Conservation (phyloP, 2,329 filamentous ascomycete species). For the Triangularia verruculosa region DNA sequence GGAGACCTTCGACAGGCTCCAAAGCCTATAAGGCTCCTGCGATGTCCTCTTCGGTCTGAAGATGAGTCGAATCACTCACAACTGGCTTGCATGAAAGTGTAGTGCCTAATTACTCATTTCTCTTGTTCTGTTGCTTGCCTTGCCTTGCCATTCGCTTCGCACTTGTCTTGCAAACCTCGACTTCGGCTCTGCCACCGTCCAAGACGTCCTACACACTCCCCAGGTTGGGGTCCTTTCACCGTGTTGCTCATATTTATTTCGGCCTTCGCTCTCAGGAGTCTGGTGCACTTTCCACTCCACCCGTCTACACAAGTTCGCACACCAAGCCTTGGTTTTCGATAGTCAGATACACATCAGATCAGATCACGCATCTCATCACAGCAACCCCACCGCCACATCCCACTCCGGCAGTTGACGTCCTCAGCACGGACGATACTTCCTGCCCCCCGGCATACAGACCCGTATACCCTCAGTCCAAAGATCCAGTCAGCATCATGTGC, state of each 20-base stretch:
- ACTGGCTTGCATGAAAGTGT: constrained; percentile 21
- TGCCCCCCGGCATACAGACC: constrained; percentile 1
- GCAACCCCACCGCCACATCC: constrained; percentile 10
- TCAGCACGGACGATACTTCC: background rate
- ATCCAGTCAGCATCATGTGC: constrained; percentile 61
- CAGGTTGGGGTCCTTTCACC: constrained; percentile 1
- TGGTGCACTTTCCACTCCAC: background rate
- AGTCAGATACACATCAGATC: constrained; percentile 8
- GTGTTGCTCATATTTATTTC: constrained; percentile 9
- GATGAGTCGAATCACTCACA: constrained; percentile 26
- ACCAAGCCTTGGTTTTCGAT: constrained; percentile 10
- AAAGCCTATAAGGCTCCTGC: constrained; percentile 51
- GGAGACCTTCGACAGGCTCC: constrained; percentile 34
- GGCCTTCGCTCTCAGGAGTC: constrained; percentile 6
- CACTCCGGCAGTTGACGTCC: constrained; percentile 4
- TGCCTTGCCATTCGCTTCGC: constrained; percentile 27
- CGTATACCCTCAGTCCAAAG: background rate
- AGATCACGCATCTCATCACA: constrained; percentile 12
- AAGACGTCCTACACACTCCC: background rate
- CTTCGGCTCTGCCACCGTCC: constrained; percentile 15
- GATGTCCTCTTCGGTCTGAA: constrained; percentile 41
- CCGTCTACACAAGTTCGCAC: constrained; percentile 1
- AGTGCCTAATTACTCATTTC: constrained; percentile 31
- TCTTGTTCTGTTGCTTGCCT: constrained; percentile 25
- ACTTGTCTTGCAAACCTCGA: constrained; percentile 2